Conservation (phyloP, 1,284 basidiomycete species). For the Psilocybe mexicana region DNA sequence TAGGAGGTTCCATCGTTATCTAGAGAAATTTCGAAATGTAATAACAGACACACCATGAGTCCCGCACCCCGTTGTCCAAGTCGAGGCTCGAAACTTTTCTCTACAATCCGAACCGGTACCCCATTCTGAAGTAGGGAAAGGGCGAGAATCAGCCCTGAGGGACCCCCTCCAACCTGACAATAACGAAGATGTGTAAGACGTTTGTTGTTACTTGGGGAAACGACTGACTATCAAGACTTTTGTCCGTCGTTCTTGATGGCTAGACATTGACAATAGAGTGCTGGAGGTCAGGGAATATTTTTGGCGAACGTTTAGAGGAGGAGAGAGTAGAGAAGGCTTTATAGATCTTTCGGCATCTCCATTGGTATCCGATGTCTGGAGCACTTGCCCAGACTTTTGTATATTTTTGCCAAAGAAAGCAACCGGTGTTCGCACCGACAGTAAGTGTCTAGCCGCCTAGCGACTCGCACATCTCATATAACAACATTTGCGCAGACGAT, state of each 20-base stretch:
- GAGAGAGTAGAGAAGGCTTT: background rate
- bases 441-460: no score
- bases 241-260: constrained; percentile 7
- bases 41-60: constrained; percentile 31
- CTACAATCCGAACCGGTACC: constrained; percentile 38
- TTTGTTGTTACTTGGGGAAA: background rate
- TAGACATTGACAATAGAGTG: background rate
- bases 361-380: constrained; percentile 1
- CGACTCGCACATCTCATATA: no score
- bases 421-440: background rate
- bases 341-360: background rate
- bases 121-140: constrained; percentile 36
- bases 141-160: constrained; percentile 40
- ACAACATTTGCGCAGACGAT: no score
- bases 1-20: background rate
- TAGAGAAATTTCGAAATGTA: background rate
- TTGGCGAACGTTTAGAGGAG: background rate
- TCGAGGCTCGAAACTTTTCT: constrained; percentile 33
- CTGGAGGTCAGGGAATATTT: constrained; percentile 1
- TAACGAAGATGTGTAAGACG: background rate
- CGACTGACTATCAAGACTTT: constrained; percentile 24
- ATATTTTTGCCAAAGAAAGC: background rate
- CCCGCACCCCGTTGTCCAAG: constrained; percentile 37
- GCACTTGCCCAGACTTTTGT: background rate
- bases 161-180: constrained; percentile 36